Evolutionary conservation across 805 yeast species (phyloP), one percentile per base, ranked within the genome.

Genomic region (Blastobotrys terrestris): DNA sequence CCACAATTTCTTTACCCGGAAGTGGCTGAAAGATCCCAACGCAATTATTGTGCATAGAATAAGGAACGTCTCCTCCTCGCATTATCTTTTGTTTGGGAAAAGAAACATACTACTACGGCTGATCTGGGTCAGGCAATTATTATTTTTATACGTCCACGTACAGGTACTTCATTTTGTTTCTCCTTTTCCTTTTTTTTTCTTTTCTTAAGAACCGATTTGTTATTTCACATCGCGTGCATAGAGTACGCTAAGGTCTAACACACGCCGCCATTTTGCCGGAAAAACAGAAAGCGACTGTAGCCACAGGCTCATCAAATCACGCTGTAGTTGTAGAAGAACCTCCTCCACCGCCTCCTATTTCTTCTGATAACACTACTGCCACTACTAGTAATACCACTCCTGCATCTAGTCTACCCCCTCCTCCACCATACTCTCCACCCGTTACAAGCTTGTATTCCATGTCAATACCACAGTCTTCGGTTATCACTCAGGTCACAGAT

Each of bases 401-500:
- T 11, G 35, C 35, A 26, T 26, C 35, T 5, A 6, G 35, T 26
- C 11, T 26, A 2, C 40, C 53, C 15, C 60, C 63, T 2, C 63
- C 64, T 0, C 65, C 65, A 15, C 65, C 65, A 1, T 61, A 61
- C 40, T 53, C 61, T 1, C 63, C 65, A 5, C 61, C 59, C 2
- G 48, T 58, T 13, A 40, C 58, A 3, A 41, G 49, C 49, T 43
- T 57, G 13, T 58, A 50, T 52, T 22, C 56, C 20, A 62, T 62
- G 66, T 58, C 64, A 4, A 49, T 62, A 11, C 59, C 55, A 31
- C 55, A 55, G 3, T 35, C 26, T 2, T 54, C 62, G 60, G 78
- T 87, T 50, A 79, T 87, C 55, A 87, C 95, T 2, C 95, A 87
- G 67, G 95, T 85, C 20, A 63, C 81, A 5, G 51, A 47, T 13